Base-by-base conservation (phyloP, 257 asterid species). In the Solanum sitiens region DNA sequence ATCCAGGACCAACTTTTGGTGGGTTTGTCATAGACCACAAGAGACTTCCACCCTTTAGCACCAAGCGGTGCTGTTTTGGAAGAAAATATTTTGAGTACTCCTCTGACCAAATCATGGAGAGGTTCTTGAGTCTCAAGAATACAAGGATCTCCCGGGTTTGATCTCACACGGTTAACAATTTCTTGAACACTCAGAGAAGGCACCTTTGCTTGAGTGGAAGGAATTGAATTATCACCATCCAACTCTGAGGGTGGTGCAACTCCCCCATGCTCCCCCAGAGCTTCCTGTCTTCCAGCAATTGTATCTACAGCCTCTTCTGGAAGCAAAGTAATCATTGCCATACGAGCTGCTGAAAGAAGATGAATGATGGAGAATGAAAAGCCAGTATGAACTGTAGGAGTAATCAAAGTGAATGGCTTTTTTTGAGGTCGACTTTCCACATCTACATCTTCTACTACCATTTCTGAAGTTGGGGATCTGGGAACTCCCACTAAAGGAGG, bases 41-140 rank as follows among this genome's bases (percentile, higher is more conserved):
- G 98, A 23, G 98, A 92, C 91, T 97, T 97, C 99, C 99, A 97
- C 86, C 98, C 99, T 92, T 97, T 97, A 67, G 99, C 99, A 82
- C 99, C 99, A 35, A 95, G 91, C 53, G 99, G 99, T 45, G 99
- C 98, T 67, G 98, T 97, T 93, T 92, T 94, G 65, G 99, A 97
- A 63, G 97, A 93, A 85, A 96, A 93, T 87, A 97, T 94, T 90
- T 96, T 97, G 63, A 97, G 91, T 86, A 97, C 99, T 63, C 99
- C 99, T 91, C 99, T 95, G 87, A 96, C 87, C 91, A 97, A 91
- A 93, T 97, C 99, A 90, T 93, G 99, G 88, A 96, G 99, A 59
- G 99, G 99, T 89, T 97, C 99, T 89, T 94, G 98, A 87, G 99
- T 96, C 90, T 97, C 98, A 75, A 97, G 99, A 91, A 97, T 96